These are phyloP conservation scores for Syncephalastrum sp. DNA, from an alignment of 371 early-diverging fungal species.

Conservation along the genomic window DNA sequence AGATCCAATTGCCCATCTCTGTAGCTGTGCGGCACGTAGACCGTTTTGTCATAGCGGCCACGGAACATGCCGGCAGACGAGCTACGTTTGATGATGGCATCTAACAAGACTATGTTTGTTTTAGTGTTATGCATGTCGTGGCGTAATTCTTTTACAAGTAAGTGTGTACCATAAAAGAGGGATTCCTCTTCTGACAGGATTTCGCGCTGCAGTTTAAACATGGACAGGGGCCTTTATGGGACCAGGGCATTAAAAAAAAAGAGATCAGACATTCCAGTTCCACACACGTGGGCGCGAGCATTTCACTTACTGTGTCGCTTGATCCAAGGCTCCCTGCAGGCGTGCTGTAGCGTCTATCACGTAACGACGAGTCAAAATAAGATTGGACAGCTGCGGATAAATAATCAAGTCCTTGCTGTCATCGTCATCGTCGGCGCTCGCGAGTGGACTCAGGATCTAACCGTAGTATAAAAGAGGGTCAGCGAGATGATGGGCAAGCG, in stretches of 20 bases:
- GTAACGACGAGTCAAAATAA: constrained; percentile 17
- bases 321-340: constrained; percentile 11
- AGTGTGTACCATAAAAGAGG: constrained; percentile 24
- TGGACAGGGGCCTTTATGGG: constrained; percentile 18
- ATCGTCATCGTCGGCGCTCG: constrained; percentile 7
- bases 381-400: constrained; percentile 9
- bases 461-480: background rate
- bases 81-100: constrained; percentile 8
- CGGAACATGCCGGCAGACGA: constrained; percentile 14
- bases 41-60: constrained; percentile 22
- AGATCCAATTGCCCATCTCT: constrained; percentile 23
- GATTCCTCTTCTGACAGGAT: constrained; percentile 13
- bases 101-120: constrained; percentile 12
- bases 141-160: background rate
- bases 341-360: background rate
- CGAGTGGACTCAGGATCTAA: constrained; percentile 9
- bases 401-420: background rate
- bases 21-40: constrained; percentile 25
- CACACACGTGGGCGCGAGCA: background rate
- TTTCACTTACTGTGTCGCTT: constrained; percentile 22
- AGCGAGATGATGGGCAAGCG: background rate
- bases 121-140: background rate
- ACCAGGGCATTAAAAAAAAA: background rate
- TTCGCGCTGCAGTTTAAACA: constrained; percentile 18
- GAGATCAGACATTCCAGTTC: background rate